These are phyloP conservation scores for Zymoseptoria ardabiliae DNA, from an alignment of 2,329 filamentous ascomycete genomes.

Conservation along the genomic window DNA sequence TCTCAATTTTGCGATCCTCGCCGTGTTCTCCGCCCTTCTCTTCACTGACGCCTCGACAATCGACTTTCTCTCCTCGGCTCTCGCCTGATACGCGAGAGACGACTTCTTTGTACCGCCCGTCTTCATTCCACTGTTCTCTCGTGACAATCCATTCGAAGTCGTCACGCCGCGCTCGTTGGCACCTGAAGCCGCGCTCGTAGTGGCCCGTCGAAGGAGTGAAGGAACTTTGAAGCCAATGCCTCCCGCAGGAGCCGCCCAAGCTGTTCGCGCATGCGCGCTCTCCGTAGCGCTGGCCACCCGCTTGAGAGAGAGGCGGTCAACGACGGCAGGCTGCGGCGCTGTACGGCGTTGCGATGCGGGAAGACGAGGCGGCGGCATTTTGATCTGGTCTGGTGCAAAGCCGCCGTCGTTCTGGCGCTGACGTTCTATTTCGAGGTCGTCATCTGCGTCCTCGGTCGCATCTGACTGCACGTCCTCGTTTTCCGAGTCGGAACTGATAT, in stretches of 20 bases:
- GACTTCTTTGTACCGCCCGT: conserved; percentile 51
- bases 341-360: conserved; percentile 31
- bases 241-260: conserved; percentile 34
- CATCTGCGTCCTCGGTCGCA: conserved; percentile 43
- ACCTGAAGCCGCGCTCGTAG: conserved; percentile 42
- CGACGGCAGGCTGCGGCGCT: conserved; percentile 40
- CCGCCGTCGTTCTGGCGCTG: conserved; percentile 27
- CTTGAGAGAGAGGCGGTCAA: conserved; percentile 69
- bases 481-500: conserved; percentile 42
- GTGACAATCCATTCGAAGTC: conserved; percentile 17
- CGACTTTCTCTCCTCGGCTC: conserved; percentile 49
- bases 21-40: conserved; percentile 43
- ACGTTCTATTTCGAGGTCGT: conserved; percentile 36
- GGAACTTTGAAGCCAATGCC: conserved; percentile 57
- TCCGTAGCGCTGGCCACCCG: conserved; percentile 21
- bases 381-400: conserved; percentile 22
- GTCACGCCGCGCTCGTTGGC: conserved; percentile 34
- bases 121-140: conserved; percentile 33
- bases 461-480: conserved; percentile 39
- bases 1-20: conserved; percentile 36
- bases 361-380: conserved; percentile 34
- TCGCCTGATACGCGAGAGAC: conserved; percentile 52
- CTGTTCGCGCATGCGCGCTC: conserved; percentile 18
- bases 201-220: conserved; percentile 64
- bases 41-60: conserved; percentile 46